Evolutionary conservation across 1,284 basidiomycete genomes (phyloP).

Genomic region (Lentinus polychrous): DNA sequence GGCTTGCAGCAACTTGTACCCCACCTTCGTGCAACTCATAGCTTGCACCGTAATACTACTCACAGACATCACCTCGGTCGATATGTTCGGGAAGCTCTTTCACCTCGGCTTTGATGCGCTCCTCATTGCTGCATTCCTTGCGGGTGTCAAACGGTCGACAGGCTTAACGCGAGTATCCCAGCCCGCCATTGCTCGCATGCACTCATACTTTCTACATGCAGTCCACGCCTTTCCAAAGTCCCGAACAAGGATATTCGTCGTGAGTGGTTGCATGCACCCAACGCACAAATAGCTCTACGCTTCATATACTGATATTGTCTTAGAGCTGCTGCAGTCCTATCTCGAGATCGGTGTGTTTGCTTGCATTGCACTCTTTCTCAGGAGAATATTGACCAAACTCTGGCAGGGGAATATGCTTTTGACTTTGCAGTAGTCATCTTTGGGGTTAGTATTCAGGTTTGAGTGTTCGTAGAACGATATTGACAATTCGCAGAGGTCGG

Average conservation of each 20-base stretch:
- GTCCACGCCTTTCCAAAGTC: constrained; percentile 62
- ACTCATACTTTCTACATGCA: constrained; percentile 20
- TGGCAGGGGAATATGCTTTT: constrained; percentile 68
- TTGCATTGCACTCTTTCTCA: not conserved
- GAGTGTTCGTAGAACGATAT: constrained; percentile 7
- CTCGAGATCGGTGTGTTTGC: constrained; percentile 61
- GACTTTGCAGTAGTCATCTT: constrained; percentile 78
- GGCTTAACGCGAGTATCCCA: constrained; percentile 62
- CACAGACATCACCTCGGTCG: too few species aligned
- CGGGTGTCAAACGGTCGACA: constrained; percentile 73
- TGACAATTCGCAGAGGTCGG: constrained; percentile 47
- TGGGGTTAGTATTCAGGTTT: constrained; percentile 45
- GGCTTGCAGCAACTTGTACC: too few species aligned
- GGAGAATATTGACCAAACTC: not conserved
- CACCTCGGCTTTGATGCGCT: constrained; percentile 73
- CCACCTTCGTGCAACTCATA: too few species aligned
- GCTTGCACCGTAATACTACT: too few species aligned
- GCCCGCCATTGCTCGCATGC: not conserved
- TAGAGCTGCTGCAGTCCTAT: constrained; percentile 68
- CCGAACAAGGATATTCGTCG: constrained; percentile 80
- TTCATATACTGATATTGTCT: not conserved
- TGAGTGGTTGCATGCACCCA: constrained; percentile 33
- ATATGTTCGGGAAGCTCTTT: constrained; percentile 58
- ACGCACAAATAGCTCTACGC: not conserved
- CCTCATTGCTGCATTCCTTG: constrained; percentile 71